Conservation (phyloP, 352 stramenopile species). For the Phytophthora vignae region DNA sequence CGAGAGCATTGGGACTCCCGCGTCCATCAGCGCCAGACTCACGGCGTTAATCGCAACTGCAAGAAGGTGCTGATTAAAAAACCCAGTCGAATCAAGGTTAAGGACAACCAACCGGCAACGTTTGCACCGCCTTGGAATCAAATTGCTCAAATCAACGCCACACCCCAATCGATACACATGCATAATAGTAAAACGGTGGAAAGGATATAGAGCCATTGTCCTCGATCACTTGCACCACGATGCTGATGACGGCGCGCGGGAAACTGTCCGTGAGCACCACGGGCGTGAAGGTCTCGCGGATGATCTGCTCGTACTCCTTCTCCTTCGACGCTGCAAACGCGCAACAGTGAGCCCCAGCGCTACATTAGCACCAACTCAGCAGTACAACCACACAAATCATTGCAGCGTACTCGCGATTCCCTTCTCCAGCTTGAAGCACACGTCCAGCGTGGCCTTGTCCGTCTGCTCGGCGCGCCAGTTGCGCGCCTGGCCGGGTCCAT, state of each 20-base stretch:
- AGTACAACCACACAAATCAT: not conserved
- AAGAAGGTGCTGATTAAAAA: conserved; percentile 53
- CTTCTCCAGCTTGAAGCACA: conserved; percentile 87
- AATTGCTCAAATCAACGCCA: conserved; percentile 11
- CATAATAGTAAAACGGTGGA: conserved; percentile 28
- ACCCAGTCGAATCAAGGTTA: conserved; percentile 42
- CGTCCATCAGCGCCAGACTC: conserved; percentile 80
- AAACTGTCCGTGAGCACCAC: conserved; percentile 76
- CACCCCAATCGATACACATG: conserved; percentile 24
- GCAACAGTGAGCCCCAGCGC: not conserved
- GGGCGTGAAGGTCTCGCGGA: conserved; percentile 79
- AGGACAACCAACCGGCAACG: conserved; percentile 34
- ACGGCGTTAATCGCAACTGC: conserved; percentile 86
- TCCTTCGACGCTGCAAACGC: conserved; percentile 67
- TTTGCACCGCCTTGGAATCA: not conserved
- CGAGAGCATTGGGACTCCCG: conserved; percentile 77
- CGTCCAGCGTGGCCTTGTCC: conserved; percentile 70
- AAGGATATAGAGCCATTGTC: conserved; percentile 82
- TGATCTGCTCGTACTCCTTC: conserved; percentile 88
- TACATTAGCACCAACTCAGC: not conserved
- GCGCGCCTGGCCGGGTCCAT: conserved; percentile 80
- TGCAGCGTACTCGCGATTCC: conserved; percentile 63
- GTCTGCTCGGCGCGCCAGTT: conserved; percentile 73
- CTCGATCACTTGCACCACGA: conserved; percentile 88
- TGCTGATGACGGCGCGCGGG: conserved; percentile 85